Conservation (phyloP, 805 yeast species). For the Barnettozyma sp. region DNA sequence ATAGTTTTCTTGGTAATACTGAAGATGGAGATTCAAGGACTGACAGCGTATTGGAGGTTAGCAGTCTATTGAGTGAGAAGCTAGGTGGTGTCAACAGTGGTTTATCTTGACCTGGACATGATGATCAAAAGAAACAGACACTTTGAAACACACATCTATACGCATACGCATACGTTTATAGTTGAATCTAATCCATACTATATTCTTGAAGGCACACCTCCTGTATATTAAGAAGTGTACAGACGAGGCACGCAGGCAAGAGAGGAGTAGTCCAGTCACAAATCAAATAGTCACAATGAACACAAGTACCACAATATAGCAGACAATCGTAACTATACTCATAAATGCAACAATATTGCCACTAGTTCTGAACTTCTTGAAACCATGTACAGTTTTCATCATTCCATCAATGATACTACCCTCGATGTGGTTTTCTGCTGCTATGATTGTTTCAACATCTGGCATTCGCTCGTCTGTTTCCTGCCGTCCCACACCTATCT, state of each 20-base stretch:
- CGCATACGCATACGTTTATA: no score
- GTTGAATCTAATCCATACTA: no score
- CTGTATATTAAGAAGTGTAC: no score
- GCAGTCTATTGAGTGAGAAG: constrained; percentile 2
- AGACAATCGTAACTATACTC: background rate
- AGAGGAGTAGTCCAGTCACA: no score
- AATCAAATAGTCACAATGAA: background rate
- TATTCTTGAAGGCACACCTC: no score
- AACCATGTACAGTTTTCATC: constrained; percentile 2
- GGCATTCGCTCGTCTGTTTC: background rate
- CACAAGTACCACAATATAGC: constrained; percentile 1
- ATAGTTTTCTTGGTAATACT: background rate
- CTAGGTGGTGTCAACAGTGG: background rate
- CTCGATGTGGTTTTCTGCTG: background rate
- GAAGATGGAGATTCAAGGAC: constrained; percentile 1
- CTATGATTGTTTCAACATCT: no score
- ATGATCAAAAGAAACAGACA: background rate
- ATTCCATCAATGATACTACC: constrained; percentile 3
- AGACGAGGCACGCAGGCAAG: no score
- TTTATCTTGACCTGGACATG: no score
- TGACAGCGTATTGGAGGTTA: constrained; percentile 1
- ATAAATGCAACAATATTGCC: constrained; percentile 1
- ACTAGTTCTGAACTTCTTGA: constrained; percentile 1
- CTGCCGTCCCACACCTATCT: background rate
- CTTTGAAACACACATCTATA: background rate